These are phyloP conservation scores for Aspergillus biplanus DNA, from an alignment of 495 filamentous ascomycete genomes.

Conservation along the genomic window DNA sequence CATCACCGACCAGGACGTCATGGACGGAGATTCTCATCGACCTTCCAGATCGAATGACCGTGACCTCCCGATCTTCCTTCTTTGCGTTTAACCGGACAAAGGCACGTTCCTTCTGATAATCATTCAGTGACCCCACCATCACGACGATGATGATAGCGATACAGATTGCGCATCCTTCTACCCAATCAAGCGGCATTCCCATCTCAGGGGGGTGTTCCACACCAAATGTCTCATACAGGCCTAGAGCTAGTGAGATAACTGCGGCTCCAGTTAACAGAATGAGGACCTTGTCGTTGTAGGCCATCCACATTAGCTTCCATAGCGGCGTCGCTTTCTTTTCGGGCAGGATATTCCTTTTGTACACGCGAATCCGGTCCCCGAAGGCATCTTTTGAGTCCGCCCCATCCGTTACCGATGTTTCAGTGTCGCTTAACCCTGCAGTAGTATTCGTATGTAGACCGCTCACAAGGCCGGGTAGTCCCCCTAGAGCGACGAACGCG, in stretches of 20 bases:
- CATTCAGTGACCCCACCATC: slow-evolving; percentile 63
- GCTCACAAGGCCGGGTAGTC: slow-evolving; percentile 9
- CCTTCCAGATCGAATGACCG: slow-evolving; percentile 69
- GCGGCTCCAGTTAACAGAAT: slow-evolving; percentile 72
- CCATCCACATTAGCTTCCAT: slow-evolving; percentile 63
- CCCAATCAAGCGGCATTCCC: slow-evolving; percentile 60
- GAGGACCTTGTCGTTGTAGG: slow-evolving; percentile 73
- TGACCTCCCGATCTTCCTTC: slow-evolving; percentile 64
- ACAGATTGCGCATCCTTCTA: slow-evolving; percentile 71
- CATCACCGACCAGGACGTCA: slow-evolving; percentile 75
- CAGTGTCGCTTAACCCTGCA: slow-evolving; percentile 6
- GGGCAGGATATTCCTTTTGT: slow-evolving; percentile 18
- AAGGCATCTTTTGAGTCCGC: background rate
- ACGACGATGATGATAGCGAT: slow-evolving; percentile 70
- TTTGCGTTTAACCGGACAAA: slow-evolving; percentile 62
- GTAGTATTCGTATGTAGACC: slow-evolving; percentile 12
- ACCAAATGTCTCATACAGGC: slow-evolving; percentile 59
- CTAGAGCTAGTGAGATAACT: slow-evolving; percentile 71
- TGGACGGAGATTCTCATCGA: slow-evolving; percentile 68
- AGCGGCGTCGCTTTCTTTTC: slow-evolving; percentile 17
- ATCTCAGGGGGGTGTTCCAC: slow-evolving; percentile 32
- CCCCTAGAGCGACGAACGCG: slow-evolving; percentile 14
- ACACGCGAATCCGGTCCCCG: slow-evolving; percentile 17
- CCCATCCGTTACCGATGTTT: background rate
- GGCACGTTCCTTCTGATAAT: slow-evolving; percentile 67